A percentile compares a stretch with the other conserved stretches of the same genome.
Evolutionary conservation across 1,139 yeast species (phyloP).

Genomic region (Yamadazyma diddensiae): DNA sequence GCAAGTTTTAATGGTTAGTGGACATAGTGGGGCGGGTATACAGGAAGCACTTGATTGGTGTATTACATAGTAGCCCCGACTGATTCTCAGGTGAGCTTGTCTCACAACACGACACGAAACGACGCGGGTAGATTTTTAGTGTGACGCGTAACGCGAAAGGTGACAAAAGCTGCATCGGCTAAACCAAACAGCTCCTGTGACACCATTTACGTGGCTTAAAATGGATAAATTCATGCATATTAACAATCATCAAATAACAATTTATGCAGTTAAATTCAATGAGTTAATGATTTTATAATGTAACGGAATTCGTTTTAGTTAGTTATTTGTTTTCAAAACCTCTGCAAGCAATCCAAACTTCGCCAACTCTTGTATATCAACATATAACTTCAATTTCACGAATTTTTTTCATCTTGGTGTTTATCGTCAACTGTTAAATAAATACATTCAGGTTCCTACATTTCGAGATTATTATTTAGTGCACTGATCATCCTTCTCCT

Average conservation of each 20-base stretch:
- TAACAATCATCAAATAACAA: neutral
- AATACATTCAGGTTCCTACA: no score
- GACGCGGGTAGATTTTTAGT: conserved; percentile 3
- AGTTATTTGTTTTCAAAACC: neutral
- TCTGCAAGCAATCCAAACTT: neutral
- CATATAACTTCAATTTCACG: no score
- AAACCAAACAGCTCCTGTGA: conserved; percentile 11
- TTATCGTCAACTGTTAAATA: neutral
- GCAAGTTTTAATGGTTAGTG: conserved; percentile 49
- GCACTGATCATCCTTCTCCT: no score
- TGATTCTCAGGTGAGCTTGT: neutral
- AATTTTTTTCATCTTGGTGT: no score
- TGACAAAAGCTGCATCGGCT: conserved; percentile 1
- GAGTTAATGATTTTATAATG: neutral
- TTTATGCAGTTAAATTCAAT: neutral
- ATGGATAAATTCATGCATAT: conserved; percentile 7
- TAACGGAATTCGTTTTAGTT: neutral
- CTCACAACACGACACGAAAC: no score
- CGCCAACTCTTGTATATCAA: neutral
- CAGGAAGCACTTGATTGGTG: conserved; percentile 35
- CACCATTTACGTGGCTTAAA: conserved; percentile 8
- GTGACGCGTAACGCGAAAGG: conserved; percentile 8
- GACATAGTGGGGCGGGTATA: conserved; percentile 53
- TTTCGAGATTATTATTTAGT: no score
- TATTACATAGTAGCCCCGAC: neutral